A percentile compares a stretch with the other conserved stretches of the same genome.
These are phyloP conservation scores for Intubia oerlemansii DNA, from an alignment of 2,329 filamentous ascomycete species.

Conservation along the genomic window DNA sequence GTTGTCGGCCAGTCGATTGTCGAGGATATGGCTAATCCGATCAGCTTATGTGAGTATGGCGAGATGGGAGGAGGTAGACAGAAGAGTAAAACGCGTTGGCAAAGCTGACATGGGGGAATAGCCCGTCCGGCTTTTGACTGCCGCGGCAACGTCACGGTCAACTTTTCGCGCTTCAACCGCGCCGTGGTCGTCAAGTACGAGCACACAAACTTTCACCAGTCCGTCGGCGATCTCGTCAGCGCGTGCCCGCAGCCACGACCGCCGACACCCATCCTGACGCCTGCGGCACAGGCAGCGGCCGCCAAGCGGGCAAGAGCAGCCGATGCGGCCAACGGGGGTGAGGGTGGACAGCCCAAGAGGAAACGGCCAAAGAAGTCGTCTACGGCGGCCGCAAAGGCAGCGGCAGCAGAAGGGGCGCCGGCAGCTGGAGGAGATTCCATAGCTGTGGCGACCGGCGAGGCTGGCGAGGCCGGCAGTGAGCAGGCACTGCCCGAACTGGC, in stretches of 20 bases:
- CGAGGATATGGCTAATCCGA: conserved; percentile 22
- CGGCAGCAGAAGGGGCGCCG: neutral
- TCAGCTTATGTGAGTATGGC: too few species aligned
- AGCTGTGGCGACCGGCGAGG: too few species aligned
- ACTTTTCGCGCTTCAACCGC: conserved; percentile 25
- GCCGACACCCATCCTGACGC: conserved; percentile 1
- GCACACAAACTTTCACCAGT: conserved; percentile 34
- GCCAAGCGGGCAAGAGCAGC: conserved; percentile 3
- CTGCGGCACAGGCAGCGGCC: neutral
- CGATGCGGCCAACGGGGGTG: neutral
- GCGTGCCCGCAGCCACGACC: conserved; percentile 24
- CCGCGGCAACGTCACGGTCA: conserved; percentile 25
- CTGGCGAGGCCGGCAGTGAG: too few species aligned
- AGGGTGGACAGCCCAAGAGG: neutral
- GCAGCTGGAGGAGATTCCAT: too few species aligned
- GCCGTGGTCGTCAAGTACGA: conserved; percentile 30
- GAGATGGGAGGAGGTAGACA: too few species aligned
- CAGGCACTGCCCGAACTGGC: too few species aligned
- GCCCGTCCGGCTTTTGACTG: conserved; percentile 38
- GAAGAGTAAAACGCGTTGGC: too few species aligned
- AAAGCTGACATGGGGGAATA: too few species aligned
- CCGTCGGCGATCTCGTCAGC: conserved; percentile 26
- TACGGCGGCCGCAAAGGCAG: neutral
- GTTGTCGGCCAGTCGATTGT: conserved; percentile 27
- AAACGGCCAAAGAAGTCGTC: conserved; percentile 1